Base-by-base conservation (phyloP, 2,329 filamentous ascomycete genomes). In the Teratosphaeria pseudoeucalypti region DNA sequence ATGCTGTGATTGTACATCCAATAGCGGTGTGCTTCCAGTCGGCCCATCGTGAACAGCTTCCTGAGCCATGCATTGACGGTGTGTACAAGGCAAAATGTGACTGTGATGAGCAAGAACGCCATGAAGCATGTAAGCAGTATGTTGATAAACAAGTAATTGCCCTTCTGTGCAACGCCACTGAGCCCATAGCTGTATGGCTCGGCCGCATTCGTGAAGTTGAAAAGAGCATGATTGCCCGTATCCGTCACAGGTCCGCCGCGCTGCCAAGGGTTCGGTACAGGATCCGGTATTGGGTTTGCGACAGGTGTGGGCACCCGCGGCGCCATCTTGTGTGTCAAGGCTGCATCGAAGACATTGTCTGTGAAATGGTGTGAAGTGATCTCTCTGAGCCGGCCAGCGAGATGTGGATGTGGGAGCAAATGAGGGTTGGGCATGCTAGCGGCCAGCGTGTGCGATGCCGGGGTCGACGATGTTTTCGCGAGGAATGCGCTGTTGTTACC, bases 81-180 rank as follows among this genome's bases (percentile, higher is more conserved):
- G 60, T 74, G 72, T 11, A 68, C 64, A 65, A 76, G 70, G 61
- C 77, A 73, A 57, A 79, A 73, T 10, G 71, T 57, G 2, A 80
- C 67, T 16, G 77, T 75, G 10, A 73, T 53, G 11, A 70, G 65
- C 54, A 73, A 69, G 29, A 75, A 62, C 34, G 56, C 71, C 54
- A 73, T 63, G 64, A 77, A 76, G 23, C 68, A 70, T 10, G 64
- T 58, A 2, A 77, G 66, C 54, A 79, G 69, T 19, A 74, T 71
- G 62, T 79, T 72, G 61, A 75, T 73, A 69, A 76, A 79, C 49
- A 78, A 67, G 65, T 71, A 79, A 71, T 81, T 81, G 52, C 71
- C 68, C 11, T 64, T 62, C 66, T 80, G 78, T 66, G 80, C 73
- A 55, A 81, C 78, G 54, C 78, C 78, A 23, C 67, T 68, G 6